Percentiles rank a stretch among this genome's conserved stretches.
Evolutionary conservation across 768 basidiomycete genomes (phyloP).

Genomic region (Porphyrellus cyaneotinctus): DNA sequence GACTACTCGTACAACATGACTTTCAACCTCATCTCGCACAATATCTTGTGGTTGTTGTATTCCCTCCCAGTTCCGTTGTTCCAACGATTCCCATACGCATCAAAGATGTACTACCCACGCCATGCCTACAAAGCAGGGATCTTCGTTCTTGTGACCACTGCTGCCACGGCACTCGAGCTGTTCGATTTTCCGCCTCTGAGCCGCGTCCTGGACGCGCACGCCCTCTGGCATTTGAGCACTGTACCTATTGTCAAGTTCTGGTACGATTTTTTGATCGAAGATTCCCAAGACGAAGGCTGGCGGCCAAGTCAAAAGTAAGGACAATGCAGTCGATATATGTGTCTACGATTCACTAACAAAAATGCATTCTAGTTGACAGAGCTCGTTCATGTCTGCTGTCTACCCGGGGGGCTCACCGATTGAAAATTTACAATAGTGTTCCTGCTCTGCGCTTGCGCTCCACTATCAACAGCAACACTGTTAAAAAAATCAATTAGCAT

Average conservation of each 20-base stretch:
- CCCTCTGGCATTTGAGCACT: constrained; percentile 89
- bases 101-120: constrained; percentile 55
- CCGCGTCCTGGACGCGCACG: constrained; percentile 83
- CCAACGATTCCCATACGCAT: constrained; percentile 50
- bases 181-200: constrained; percentile 84
- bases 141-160: constrained; percentile 67
- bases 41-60: constrained; percentile 77
- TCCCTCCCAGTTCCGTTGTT: constrained; percentile 48
- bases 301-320: constrained; percentile 36
- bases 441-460: constrained; percentile 26
- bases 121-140: constrained; percentile 51
- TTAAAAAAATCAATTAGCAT: not conserved
- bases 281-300: constrained; percentile 71
- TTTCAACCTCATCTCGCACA: constrained; percentile 75
- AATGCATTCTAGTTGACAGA: constrained; percentile 14
- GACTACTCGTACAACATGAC: constrained; percentile 92
- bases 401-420: not conserved
- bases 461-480: constrained; percentile 34
- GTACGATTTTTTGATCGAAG: constrained; percentile 81
- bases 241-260: constrained; percentile 72
- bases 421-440: constrained; percentile 4
- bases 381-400: not conserved
- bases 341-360: constrained; percentile 5
- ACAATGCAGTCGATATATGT: not conserved
- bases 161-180: constrained; percentile 76